These are phyloP conservation scores for Exophiala spinifera DNA, from an alignment of 2,329 filamentous ascomycete genomes.

Conservation along the genomic window DNA sequence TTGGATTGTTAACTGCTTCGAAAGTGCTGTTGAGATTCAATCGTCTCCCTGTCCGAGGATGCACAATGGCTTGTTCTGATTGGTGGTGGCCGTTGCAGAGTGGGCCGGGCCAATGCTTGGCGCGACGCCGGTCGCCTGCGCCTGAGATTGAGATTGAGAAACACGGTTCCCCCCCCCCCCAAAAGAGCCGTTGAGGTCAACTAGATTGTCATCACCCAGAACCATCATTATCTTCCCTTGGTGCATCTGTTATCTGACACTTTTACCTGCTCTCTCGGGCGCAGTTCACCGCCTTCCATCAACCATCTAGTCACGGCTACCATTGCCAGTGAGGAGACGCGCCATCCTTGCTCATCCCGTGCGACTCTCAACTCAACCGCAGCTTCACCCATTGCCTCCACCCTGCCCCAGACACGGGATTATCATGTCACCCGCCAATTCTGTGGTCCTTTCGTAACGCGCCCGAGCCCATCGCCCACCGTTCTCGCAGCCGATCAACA, in stretches of 20 bases:
- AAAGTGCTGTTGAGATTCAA: slow-evolving; percentile 19
- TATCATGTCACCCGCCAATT: background rate
- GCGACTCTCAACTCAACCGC: background rate
- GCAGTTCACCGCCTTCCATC: no score
- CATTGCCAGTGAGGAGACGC: background rate
- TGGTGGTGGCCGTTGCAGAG: slow-evolving; percentile 13
- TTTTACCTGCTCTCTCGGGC: background rate
- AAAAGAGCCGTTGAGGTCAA: background rate
- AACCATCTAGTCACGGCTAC: background rate
- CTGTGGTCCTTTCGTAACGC: slow-evolving; percentile 2
- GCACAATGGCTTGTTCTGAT: slow-evolving; percentile 6
- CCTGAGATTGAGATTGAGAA: slow-evolving; percentile 7
- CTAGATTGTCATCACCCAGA: background rate
- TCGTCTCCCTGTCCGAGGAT: slow-evolving; percentile 12
- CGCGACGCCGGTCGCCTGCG: slow-evolving; percentile 2
- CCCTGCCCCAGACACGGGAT: background rate
- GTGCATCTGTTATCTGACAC: background rate
- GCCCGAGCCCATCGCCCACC: background rate
- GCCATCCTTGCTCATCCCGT: background rate
- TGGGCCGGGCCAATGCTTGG: slow-evolving; percentile 22
- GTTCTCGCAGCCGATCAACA: background rate
- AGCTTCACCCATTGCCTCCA: background rate
- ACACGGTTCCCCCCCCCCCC: slow-evolving; percentile 1
- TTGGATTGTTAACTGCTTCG: slow-evolving; percentile 21
- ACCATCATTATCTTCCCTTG: background rate